A percentile compares a stretch with the other conserved stretches of the same genome.
Evolutionary conservation across 1,284 basidiomycete genomes (phyloP).

Genomic region (Takashimella koratensis): DNA sequence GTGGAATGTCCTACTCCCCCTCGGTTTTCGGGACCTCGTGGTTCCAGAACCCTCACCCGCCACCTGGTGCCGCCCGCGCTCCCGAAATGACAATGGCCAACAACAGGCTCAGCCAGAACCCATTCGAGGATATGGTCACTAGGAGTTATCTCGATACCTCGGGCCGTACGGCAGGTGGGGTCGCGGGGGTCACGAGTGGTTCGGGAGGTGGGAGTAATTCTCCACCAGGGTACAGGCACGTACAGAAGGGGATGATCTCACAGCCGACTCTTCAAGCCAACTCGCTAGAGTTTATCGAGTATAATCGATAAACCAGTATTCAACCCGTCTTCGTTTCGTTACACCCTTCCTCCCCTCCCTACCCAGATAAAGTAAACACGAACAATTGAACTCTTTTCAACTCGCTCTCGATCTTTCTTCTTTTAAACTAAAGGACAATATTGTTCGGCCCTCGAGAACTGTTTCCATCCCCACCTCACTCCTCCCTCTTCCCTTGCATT

Average conservation of each 20-base stretch:
- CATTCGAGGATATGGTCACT: constrained; percentile 47
- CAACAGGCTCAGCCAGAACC: constrained; percentile 30
- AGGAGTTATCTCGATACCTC: constrained; percentile 20
- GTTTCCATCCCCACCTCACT: too few species aligned
- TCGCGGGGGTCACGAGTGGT: background rate
- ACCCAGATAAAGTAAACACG: too few species aligned
- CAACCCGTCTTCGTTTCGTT: too few species aligned
- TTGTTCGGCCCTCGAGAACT: too few species aligned
- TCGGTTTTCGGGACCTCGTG: constrained; percentile 27
- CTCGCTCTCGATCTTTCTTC: too few species aligned
- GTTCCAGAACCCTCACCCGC: constrained; percentile 13
- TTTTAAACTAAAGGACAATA: too few species aligned
- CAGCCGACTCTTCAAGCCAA: constrained; percentile 47
- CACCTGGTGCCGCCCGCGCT: constrained; percentile 1
- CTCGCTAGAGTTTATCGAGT: constrained; percentile 48
- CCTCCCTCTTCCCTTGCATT: too few species aligned
- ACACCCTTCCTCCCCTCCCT: too few species aligned
- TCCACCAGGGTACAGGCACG: constrained; percentile 7
- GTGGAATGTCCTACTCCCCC: constrained; percentile 15
- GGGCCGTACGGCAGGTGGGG: constrained; percentile 2
- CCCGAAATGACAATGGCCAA: background rate
- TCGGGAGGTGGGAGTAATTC: constrained; percentile 8
- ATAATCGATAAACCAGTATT: constrained; percentile 10
- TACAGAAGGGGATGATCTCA: constrained; percentile 48
- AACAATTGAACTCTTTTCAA: too few species aligned